Base-by-base conservation (phyloP, 2,329 filamentous ascomycete species). In the Arachnomyces sp. region DNA sequence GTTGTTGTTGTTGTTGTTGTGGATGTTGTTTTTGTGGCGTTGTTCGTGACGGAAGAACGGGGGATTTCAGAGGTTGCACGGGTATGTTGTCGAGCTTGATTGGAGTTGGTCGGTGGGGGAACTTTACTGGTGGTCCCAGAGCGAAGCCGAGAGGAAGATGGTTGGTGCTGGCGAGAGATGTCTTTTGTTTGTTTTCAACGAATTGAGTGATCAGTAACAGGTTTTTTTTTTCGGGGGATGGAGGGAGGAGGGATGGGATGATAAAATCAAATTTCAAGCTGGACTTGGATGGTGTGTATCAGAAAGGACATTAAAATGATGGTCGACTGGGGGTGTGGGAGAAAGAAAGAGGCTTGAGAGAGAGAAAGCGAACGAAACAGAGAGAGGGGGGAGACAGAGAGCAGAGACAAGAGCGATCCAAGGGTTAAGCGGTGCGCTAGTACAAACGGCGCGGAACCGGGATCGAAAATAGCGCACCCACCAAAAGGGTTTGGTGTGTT, bases 11-110 rank as follows among this genome's bases (percentile, higher is more conserved):
- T 57, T 57, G 66, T 47, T 72, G 55, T 41, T 49, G 48, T 50
- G 49, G 52, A 45, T 52, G 56, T 54, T 56, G 47, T 57, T 57
- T 66, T 47, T 72, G 65, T 47, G 72, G 66, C 43, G 68, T 68
- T 35, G 69, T 63, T 49, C 73, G 21, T 25, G 21, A 25, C 21
- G 21, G 72, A 42, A 72, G 75, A 46, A 73, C 74, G 42, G 77
- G 63, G 34, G 77, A 61, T 36, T 59, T 86, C 82, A 39, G 82
- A 86, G 62, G 80, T 85, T 40, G 82, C 78, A 50, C 82, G 77
- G 55, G 61, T 84, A 79, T 84, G 65, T 72, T 81, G 54, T 78
- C 35, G 78, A 74, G 49, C 77, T 69, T 40, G 68, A 40, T 64
- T 57, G 41, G 63, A 55, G 48, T 78, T 74, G 33, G 69, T 56